phyloP scores from a whole-genome alignment of 1,284 basidiomycete genomes.

The Boletellus dicymbophilus region DNA sequence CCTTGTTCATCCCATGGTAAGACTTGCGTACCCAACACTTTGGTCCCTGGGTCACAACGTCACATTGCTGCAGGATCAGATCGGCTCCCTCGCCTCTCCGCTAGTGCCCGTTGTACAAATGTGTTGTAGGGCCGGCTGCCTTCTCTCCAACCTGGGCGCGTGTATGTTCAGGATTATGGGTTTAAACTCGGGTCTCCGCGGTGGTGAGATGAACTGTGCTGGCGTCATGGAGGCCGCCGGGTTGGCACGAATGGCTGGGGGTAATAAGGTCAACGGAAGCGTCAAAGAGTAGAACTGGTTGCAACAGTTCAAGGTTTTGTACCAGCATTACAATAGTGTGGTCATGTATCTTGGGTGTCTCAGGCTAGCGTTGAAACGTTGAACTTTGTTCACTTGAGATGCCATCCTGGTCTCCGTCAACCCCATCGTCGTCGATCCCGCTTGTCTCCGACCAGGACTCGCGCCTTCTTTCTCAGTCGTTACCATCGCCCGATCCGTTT shows the following conservation, averaged over 20 bases:
- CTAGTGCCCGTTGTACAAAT: conserved; percentile 44
- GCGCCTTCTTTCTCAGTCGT: conserved; percentile 53
- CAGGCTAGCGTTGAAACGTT: no score
- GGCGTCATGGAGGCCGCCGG: conserved; percentile 27
- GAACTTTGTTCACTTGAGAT: conserved; percentile 12
- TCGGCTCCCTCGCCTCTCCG: conserved; percentile 51
- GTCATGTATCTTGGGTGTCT: no score
- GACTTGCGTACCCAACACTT: neutral
- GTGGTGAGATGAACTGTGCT: conserved; percentile 18
- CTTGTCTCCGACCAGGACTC: conserved; percentile 36
- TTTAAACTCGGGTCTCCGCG: conserved; percentile 23
- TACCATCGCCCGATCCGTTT: conserved; percentile 36
- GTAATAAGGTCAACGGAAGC: conserved; percentile 12
- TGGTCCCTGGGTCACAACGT: neutral
- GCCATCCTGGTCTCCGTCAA: conserved; percentile 35
- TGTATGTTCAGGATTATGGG: conserved; percentile 36
- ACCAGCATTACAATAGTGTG: neutral
- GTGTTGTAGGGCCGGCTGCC: conserved; percentile 39
- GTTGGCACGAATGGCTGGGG: conserved; percentile 2
- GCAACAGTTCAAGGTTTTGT: no score
- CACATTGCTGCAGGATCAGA: conserved; percentile 43
- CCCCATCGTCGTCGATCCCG: conserved; percentile 30
- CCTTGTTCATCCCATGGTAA: conserved; percentile 24
- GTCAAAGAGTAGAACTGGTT: conserved; percentile 19
- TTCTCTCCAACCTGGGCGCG: conserved; percentile 46